Evolutionary conservation across 2,329 filamentous ascomycete species (phyloP), one percentile per base, ranked within the genome.

Genomic region (Talaromyces sp.): DNA sequence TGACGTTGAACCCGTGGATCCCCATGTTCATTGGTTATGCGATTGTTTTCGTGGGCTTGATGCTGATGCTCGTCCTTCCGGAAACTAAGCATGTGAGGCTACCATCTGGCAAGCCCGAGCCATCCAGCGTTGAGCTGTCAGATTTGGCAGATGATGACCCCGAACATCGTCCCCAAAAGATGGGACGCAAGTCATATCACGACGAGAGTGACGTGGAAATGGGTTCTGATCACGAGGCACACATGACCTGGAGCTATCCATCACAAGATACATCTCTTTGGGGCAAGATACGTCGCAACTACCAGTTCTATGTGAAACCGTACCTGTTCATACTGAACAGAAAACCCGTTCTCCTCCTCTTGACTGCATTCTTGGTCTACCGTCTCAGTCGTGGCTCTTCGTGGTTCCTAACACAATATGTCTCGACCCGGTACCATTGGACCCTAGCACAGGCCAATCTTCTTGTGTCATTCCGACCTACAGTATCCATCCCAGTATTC

Each of bases 351-450:
- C 66, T 74, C 1, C 65, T 80, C 22, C 70, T 77, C 3, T 63
- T 80, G 8, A 72, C 76, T 10, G 73, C 76, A 0, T 80, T 80
- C 52, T 59, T 81, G 19, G 75, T 78, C 13, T 78, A 76, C 57
- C 71, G 76, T n/a, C 66, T 81, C 6, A 77, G 76, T 45, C 71
- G 77, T 22, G 77, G 78, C 43, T 75, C 76, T 9, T 67, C 77
- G 14, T 75, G 72, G 56, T 71, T 81, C 48, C 61, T 81, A 13
- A 70, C 80, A n/a, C 77, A 79, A 52, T 82, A 82, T 59, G 76
- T 80, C 16, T 81, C 78, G 1, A 77, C 76, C n/a, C 70, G 79
- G 20, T 82, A 80, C 50, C 60, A 64, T 20, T 81, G 78, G 76
- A 73, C 75, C 30, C 68, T 82, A 16, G 75, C 77, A 1, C 57